Base-by-base conservation (phyloP, 371 early-diverging fungal genomes). In the Blakeslea trispora region DNA sequence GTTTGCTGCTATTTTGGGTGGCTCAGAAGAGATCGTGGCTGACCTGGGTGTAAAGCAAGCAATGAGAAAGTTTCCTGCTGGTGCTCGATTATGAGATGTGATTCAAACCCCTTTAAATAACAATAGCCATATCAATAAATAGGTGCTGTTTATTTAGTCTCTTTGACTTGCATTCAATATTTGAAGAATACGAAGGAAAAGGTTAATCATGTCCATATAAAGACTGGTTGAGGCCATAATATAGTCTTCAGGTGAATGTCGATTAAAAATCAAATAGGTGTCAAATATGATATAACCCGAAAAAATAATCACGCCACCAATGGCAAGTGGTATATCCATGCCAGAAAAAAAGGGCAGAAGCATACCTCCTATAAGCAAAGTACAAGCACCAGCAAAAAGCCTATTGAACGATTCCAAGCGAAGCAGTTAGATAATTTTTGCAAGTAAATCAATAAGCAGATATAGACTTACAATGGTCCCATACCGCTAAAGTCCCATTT, bases 161-260 rank as follows among this genome's bases (percentile, higher is more conserved):
- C 47, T 54, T 22, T 34, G 31, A 37, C 13, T 32, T 14, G 44
- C 40, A 48, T 57, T 57, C 35, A 86, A 61, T 37, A 88, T 77
- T 44, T 86, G 76, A 46, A 92, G 71, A 35, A 92, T 75, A 23
- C 82, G 75, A 44, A 91, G 24, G 68, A 92, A 92, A 53, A 92
- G 67, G 55, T 92, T 92, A 68, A 92, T 67, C 34, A 92, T 65
- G 65, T 92, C 92, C 46, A 92, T 77, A 59, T 91, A 92, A 34
- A 92, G 74, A 23, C 81, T 79, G 28, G 85, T 71, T 11, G 84
- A 72, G n/a, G 87, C 91, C 55, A 84, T 62, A 18, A 91, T 83
- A 61, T 89, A 91, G 43, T 91, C 91, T 40, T 92, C 93, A 15
- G 88, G 85, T 8, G 77, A 77, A 23, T 84, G 66, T 9, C 81